Evolutionary conservation across 2,329 filamentous ascomycete species (phyloP), one percentile per base, ranked within the genome.

Genomic region (Colletotrichum sp.): DNA sequence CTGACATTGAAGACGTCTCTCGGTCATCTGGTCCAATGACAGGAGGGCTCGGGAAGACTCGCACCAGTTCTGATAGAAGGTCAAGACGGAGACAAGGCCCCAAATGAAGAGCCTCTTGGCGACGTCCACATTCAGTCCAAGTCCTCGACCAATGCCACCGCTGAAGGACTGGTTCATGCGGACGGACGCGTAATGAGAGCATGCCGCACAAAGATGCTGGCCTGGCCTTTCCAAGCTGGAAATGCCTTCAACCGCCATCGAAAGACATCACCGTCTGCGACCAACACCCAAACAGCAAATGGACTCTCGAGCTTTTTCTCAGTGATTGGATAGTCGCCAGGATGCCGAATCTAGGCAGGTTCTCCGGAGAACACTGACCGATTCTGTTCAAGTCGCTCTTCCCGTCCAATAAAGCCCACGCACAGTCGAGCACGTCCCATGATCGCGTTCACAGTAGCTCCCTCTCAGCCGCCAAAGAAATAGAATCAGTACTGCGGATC

Each of bases 111-210:
- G 10, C 10, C 12, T 52, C n/a, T 52, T 52, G 12, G 43, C n/a
- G 10, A 24, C 94, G 80, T 99, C 96, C 13, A 98, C 92, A 79
- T 98, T 98, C 82, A 98, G 87, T 1, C 94, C 92, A 7, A 98
- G 88, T 10, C 91, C 91, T 32, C 91, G 89, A 36, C 90, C 89
- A 43, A 70, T 24, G 2, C 87, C 84, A 71, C 77, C 79, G 76
- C 79, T 83, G 80, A 83, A 86, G 76, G 80, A 83, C 76, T 95
- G 89, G 62, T 93, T 94, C 26, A 96, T 90, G 56, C 96, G 92
- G 67, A 98, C 92, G 0, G 96, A 96, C 12, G 95, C 92, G 80
- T 98, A 98, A 6, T 96, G 93, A 32, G n/a, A 13, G 43, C 13
- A 12, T 13, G 8, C n/a, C n/a, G 12, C 43, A 52, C n/a, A 52